These are phyloP conservation scores for Russula olivacea DNA, from an alignment of 768 basidiomycete genomes.

Conservation along the genomic window DNA sequence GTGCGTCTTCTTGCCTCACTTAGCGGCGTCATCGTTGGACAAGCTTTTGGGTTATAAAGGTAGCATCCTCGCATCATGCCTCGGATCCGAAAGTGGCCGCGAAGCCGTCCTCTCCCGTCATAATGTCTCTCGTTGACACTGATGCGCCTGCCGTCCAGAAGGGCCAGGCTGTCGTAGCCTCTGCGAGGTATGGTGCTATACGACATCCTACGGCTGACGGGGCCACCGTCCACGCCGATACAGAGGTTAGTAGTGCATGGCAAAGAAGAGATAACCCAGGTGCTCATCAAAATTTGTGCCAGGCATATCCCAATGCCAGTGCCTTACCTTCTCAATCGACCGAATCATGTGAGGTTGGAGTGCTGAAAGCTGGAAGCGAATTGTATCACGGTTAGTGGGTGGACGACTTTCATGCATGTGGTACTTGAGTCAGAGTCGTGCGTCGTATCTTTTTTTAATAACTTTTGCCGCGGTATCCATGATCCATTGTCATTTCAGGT, in stretches of 20 bases:
- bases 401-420: neutral
- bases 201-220: neutral
- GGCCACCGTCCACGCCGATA: neutral
- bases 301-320: neutral
- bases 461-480: neutral
- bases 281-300: neutral
- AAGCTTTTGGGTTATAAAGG: constrained; percentile 18
- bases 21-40: constrained; percentile 13
- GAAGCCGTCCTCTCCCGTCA: neutral
- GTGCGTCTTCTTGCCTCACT: constrained; percentile 20
- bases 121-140: neutral
- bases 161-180: neutral
- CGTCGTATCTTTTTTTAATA: neutral
- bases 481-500: neutral
- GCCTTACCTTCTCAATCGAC: neutral
- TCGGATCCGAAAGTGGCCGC: constrained; percentile 6
- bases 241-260: neutral
- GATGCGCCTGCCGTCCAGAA: neutral
- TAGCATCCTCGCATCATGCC: constrained; percentile 3
- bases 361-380: neutral
- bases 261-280: neutral
- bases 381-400: neutral
- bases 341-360: neutral
- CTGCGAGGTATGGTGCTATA: constrained; percentile 12
- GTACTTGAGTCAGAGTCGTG: neutral